phyloP scores from a whole-genome alignment of 192 early-diverging fungal genomes.

The Allomyces javanicus region DNA sequence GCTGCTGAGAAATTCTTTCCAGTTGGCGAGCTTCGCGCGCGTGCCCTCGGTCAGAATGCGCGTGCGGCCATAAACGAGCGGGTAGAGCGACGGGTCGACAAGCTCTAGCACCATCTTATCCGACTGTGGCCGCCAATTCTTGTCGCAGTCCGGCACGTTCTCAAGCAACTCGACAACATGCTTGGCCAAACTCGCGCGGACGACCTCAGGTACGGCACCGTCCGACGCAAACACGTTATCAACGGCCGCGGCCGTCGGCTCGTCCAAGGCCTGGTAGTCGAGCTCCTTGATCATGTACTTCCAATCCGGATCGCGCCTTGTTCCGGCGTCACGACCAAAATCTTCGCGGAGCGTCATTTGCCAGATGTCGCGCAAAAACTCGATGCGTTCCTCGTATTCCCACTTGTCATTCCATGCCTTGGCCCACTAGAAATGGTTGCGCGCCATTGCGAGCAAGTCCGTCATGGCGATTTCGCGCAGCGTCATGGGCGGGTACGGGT shows the following conservation, averaged over 20 bases:
- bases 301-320: constrained; percentile 14
- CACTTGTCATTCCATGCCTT: no score
- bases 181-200: constrained; percentile 14
- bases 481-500: no score
- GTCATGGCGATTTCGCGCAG: no score
- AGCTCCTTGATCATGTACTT: constrained; percentile 23
- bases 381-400: no score
- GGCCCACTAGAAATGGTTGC: no score
- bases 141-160: constrained; percentile 9
- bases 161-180: constrained; percentile 15
- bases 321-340: no score
- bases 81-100: constrained; percentile 29
- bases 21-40: constrained; percentile 1
- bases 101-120: constrained; percentile 26
- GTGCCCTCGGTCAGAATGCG: not conserved
- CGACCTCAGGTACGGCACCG: constrained; percentile 12
- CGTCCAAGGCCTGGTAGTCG: constrained; percentile 10
- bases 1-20: not conserved
- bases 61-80: constrained; percentile 14
- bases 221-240: constrained; percentile 7
- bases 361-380: no score
- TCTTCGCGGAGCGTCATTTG: no score
- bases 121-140: constrained; percentile 23
- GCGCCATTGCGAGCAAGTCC: no score
- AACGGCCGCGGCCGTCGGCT: constrained; percentile 9